Evolutionary conservation across 1,284 basidiomycete species (phyloP).

Genomic region (Filobasidium uniguttulatum): DNA sequence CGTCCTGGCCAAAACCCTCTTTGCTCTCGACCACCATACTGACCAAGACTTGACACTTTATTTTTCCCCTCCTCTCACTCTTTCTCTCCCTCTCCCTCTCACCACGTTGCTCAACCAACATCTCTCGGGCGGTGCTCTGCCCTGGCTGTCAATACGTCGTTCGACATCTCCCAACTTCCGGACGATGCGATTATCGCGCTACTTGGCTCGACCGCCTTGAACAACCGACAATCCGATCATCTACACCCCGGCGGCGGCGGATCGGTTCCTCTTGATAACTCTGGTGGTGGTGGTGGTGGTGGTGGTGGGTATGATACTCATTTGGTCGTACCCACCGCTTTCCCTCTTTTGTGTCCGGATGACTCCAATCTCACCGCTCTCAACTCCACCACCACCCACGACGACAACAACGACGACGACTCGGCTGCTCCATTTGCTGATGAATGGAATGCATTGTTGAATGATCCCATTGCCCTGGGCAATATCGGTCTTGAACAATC

Average conservation of each 20-base stretch:
- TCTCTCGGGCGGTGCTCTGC: no score
- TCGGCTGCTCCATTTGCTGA: background rate
- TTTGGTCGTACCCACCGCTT: background rate
- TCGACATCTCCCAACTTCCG: background rate
- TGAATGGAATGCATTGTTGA: background rate
- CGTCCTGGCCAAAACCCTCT: background rate
- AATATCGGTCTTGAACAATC: background rate
- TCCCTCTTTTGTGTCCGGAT: background rate
- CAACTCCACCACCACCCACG: background rate
- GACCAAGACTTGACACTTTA: background rate
- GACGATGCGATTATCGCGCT: constrained; percentile 2
- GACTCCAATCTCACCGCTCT: background rate
- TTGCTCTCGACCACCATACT: background rate
- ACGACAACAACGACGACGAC: background rate
- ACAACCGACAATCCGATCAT: background rate
- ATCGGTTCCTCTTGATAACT: no score
- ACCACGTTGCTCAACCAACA: no score
- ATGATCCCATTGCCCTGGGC: background rate
- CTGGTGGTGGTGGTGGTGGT: background rate
- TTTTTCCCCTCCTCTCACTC: background rate
- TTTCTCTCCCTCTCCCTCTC: background rate
- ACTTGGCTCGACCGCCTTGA: background rate
- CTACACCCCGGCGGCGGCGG: no score
- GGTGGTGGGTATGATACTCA: background rate
- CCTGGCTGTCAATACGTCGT: background rate